phyloP scores from a whole-genome alignment of 2,329 filamentous ascomycete species.

The Fusarium bactridioides region DNA sequence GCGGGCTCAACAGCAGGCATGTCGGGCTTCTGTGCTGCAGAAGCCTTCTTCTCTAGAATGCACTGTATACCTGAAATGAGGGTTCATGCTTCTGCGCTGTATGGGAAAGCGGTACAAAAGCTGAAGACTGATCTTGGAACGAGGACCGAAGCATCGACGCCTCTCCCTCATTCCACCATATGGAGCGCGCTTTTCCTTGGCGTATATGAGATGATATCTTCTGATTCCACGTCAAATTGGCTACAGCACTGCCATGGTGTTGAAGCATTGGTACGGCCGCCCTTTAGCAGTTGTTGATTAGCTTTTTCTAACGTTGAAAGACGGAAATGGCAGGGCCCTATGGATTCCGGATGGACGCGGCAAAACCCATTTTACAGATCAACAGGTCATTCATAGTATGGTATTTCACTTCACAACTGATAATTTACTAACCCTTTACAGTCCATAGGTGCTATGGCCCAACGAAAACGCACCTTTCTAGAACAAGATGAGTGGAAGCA shows the following conservation, averaged over 20 bases:
- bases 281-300: accelerated
- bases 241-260: neutral
- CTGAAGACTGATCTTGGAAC: neutral
- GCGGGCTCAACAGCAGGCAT: neutral
- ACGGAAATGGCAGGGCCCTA: neutral
- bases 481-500: neutral
- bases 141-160: neutral
- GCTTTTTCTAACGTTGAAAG: neutral
- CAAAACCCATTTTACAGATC: neutral
- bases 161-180: neutral
- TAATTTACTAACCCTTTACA: accelerated
- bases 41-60: neutral
- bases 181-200: neutral
- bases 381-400: neutral
- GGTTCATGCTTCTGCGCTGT: neutral
- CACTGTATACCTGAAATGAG: neutral
- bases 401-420: accelerated
- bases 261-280: neutral
- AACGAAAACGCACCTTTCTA: neutral
- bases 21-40: neutral
- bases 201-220: neutral
- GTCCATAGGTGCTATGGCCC: neutral
- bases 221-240: neutral
- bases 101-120: neutral
- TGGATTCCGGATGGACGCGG: neutral